phyloP scores from a whole-genome alignment of 1,139 yeast species.

The Zygotorulaspora mrakii region DNA sequence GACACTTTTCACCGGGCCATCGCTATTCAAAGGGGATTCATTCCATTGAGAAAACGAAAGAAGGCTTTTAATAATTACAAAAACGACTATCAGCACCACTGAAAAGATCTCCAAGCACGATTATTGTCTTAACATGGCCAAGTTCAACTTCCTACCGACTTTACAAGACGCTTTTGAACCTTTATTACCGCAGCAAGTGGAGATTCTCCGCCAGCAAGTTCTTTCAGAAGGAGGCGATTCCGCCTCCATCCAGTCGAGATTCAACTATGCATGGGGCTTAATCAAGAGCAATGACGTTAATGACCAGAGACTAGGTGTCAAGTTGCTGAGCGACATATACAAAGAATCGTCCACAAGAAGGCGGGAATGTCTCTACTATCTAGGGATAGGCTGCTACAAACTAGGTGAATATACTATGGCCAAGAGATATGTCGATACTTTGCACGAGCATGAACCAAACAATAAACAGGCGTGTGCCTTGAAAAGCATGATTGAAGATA shows the following conservation, averaged over 20 bases:
- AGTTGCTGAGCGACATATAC: slow-evolving; percentile 67
- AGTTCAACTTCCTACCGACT: slow-evolving; percentile 32
- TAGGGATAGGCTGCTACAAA: slow-evolving; percentile 84
- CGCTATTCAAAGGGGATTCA: slow-evolving; percentile 2
- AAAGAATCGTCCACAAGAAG: slow-evolving; percentile 78
- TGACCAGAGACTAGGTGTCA: slow-evolving; percentile 77
- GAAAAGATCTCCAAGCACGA: too few relatives aligned
- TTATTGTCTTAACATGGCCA: too few relatives aligned
- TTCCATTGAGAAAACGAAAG: neutral
- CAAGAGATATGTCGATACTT: slow-evolving; percentile 74
- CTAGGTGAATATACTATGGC: slow-evolving; percentile 85
- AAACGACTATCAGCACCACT: too few relatives aligned
- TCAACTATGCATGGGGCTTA: slow-evolving; percentile 96
- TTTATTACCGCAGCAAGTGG: slow-evolving; percentile 69
- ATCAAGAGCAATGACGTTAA: slow-evolving; percentile 60
- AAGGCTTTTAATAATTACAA: too few relatives aligned
- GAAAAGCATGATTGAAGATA: slow-evolving; percentile 75
- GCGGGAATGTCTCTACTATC: slow-evolving; percentile 83
- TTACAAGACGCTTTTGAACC: slow-evolving; percentile 46
- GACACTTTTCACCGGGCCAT: slow-evolving; percentile 1
- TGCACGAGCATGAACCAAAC: slow-evolving; percentile 75
- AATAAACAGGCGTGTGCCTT: slow-evolving; percentile 72
- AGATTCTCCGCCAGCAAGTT: slow-evolving; percentile 71
- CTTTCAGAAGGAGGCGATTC: slow-evolving; percentile 70
- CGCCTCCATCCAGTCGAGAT: slow-evolving; percentile 77